Base-by-base conservation (phyloP, 2,329 filamentous ascomycete species). In the Sphaerulina populicola region DNA sequence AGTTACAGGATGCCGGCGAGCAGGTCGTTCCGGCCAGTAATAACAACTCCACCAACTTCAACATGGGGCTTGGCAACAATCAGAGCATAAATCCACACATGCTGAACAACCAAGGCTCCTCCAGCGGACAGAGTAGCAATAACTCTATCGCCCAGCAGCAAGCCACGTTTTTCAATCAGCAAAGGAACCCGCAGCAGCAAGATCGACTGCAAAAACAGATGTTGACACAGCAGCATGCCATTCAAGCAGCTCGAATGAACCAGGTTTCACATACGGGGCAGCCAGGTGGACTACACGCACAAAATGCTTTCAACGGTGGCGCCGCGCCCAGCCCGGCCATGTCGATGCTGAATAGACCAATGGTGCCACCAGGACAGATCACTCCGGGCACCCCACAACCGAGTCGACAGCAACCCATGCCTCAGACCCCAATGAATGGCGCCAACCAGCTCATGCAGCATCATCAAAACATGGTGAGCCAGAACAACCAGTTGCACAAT, bases 21-120 rank as follows among this genome's bases (percentile, higher is more conserved):
- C 69, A 77, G 38, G 80, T 82, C n/a, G 80, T 83, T 3, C 80
- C 80, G 8, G 80, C 79, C 6, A 83, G 78, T 64, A 79, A 77
- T 60, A 77, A 77, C 47, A 57, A 57, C 47, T 72, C 73, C 54
- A 57, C 55, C 44, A 46, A 42, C 15, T 50, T 52, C 51, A 75
- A 73, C 57, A 57, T 62, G 47, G 50, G 48, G 10, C 37, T 57
- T 9, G 56, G 55, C 40, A 57, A 55, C 37, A 57, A 52, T 27
- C 58, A 63, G 37, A 55, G 53, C 44, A 57, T 66, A 51, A 66
- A 65, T 48, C 62, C 64, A 18, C 68, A 68, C 40, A 69, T 71
- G 66, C 60, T 65, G 29, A 66, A 60, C 11, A 71, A 55, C 44
- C 46, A 48, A 8, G 39, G 15, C 21, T 23, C 15, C 10, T 30